A percentile compares a stretch with the other conserved stretches of the same genome.
phyloP scores from a whole-genome alignment of 148 eudicot species.

The Rhododendron kiyosumense region DNA sequence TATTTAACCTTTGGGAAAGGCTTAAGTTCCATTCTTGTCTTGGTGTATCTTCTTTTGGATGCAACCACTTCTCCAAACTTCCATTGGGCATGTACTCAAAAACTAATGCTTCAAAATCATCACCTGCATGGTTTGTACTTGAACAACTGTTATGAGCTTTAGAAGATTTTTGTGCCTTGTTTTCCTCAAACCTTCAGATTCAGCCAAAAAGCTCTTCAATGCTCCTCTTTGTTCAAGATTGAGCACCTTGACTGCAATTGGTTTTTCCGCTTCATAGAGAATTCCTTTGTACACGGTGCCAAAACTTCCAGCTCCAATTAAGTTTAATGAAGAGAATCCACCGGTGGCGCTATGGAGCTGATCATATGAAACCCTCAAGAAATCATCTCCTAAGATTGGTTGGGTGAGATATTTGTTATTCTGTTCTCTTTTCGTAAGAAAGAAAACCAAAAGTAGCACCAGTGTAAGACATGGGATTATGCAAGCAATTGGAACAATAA shows the following conservation, averaged over 20 bases:
- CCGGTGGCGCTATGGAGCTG: not conserved
- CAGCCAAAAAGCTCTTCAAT: not conserved
- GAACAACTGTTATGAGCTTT: not conserved
- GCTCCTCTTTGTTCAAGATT: not conserved
- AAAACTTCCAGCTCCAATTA: not conserved
- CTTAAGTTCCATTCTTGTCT: not conserved
- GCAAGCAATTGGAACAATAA: not conserved
- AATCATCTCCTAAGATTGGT: not conserved
- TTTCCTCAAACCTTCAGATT: not conserved
- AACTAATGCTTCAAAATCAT: slow-evolving; percentile 10
- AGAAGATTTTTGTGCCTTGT: slow-evolving; percentile 3
- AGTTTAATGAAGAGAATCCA: not conserved
- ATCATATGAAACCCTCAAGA: not conserved
- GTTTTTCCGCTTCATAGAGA: not conserved
- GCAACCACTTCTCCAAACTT: slow-evolving; percentile 3
- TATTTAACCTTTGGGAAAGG: not conserved
- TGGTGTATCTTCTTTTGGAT: not conserved
- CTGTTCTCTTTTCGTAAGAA: not conserved
- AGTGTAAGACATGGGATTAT: not conserved
- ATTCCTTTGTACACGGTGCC: not conserved
- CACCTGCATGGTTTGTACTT: not conserved
- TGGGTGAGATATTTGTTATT: not conserved
- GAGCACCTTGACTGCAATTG: not conserved
- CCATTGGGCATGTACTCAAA: slow-evolving; percentile 2
- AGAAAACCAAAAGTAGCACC: not conserved